These are phyloP conservation scores for Pichia insulana DNA, from an alignment of 805 yeast genomes.

Conservation along the genomic window DNA sequence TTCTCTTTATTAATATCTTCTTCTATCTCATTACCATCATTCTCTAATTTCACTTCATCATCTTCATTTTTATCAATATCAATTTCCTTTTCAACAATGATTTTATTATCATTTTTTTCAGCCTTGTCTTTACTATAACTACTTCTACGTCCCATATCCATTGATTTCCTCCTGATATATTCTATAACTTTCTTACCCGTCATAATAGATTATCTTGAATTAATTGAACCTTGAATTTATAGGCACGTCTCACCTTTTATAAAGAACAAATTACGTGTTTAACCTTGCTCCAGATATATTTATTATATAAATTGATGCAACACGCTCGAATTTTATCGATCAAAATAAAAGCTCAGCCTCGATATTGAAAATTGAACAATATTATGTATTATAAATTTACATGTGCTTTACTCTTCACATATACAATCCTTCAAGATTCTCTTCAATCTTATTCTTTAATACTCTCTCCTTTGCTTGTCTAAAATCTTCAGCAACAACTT, in stretches of 20 bases:
- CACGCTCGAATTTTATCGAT: too few species aligned
- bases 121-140: background rate
- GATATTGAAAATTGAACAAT: too few species aligned
- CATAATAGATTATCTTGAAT: too few species aligned
- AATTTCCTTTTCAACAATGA: background rate
- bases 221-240: too few species aligned
- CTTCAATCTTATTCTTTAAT: conserved; percentile 93
- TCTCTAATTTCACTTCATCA: conserved; percentile 1
- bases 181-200: background rate
- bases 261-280: too few species aligned
- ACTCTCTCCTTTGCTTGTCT: conserved; percentile 91
- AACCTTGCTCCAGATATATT: too few species aligned
- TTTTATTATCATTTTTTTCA: background rate
- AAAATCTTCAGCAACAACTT: conserved; percentile 90
- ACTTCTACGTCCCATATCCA: conserved; percentile 13
- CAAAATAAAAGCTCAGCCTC: too few species aligned
- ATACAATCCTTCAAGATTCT: conserved; percentile 89
- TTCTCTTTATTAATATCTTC: background rate
- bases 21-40: background rate
- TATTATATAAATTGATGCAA: too few species aligned
- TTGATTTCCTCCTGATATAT: too few species aligned
- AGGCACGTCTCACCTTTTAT: too few species aligned
- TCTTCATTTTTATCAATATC: conserved; percentile 4
- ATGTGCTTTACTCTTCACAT: too few species aligned
- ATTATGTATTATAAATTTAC: too few species aligned